A percentile compares a stretch with the other conserved stretches of the same genome.
phyloP scores from a whole-genome alignment of 306 rosid genomes.

The Gynostemma pentaphyllum region DNA sequence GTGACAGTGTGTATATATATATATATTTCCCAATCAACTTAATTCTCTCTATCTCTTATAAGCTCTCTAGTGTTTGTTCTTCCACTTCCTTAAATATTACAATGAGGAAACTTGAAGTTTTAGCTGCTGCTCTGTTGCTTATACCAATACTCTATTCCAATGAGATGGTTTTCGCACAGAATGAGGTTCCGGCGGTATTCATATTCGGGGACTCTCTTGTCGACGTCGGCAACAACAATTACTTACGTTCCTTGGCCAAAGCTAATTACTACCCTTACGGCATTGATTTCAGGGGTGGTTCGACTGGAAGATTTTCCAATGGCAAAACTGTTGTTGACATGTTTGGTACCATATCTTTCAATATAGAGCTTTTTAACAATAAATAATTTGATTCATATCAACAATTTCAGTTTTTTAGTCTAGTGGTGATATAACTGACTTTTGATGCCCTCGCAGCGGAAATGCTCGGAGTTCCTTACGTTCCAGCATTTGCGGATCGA shows the following conservation, averaged over 20 bases:
- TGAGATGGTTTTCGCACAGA: conserved; percentile 11
- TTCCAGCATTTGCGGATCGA: conserved; percentile 57
- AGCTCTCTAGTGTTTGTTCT: too few relatives aligned
- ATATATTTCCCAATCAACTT: too few relatives aligned
- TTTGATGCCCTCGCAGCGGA: conserved; percentile 23
- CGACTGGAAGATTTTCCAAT: conserved; percentile 78
- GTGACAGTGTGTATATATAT: too few relatives aligned
- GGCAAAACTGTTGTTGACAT: conserved; percentile 55
- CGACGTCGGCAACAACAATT: conserved; percentile 82
- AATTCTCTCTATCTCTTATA: too few relatives aligned
- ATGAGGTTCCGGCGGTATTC: conserved; percentile 56
- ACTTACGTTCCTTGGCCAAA: conserved; percentile 35
- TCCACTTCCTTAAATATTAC: not conserved
- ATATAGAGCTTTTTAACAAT: too few relatives aligned
- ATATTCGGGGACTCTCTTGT: conserved; percentile 82
- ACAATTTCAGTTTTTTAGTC: too few relatives aligned
- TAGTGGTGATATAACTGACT: not conserved
- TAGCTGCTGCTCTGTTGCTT: not conserved
- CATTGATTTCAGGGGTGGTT: conserved; percentile 37
- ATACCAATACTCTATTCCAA: conserved; percentile 1
- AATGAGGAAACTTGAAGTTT: not conserved
- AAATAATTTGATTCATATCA: not conserved
- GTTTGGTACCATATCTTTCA: conserved; percentile 28
- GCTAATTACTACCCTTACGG: conserved; percentile 72
- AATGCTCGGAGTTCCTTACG: conserved; percentile 52